Evolutionary conservation across 2,329 filamentous ascomycete genomes (phyloP).

Genomic region (Botrytis galanthina): DNA sequence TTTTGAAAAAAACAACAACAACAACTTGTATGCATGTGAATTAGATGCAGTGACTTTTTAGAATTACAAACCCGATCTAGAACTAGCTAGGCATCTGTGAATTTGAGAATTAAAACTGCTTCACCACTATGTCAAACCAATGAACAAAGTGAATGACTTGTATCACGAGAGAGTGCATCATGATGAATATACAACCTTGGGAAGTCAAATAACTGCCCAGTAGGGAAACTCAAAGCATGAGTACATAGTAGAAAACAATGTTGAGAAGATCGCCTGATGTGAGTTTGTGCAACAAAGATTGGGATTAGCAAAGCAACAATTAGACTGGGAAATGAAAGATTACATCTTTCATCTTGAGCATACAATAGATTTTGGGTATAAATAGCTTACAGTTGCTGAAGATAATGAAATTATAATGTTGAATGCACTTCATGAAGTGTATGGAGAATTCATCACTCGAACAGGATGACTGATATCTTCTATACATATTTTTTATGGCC

Average conservation of each 20-base stretch:
- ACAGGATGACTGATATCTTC: background rate
- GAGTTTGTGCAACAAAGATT: background rate
- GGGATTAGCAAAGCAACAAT: background rate
- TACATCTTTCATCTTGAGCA: background rate
- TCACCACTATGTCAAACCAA: background rate
- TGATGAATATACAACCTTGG: background rate
- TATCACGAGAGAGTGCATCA: background rate
- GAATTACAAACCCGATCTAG: background rate
- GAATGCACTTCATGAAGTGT: background rate
- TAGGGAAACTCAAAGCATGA: background rate
- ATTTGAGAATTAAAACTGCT: background rate
- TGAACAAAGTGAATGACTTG: background rate
- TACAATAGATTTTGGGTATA: background rate
- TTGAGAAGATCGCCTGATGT: background rate
- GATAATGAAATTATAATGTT: background rate
- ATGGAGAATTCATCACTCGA: background rate
- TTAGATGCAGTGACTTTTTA: background rate
- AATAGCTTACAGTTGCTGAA: background rate
- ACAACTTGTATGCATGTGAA: background rate
- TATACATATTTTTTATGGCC: background rate
- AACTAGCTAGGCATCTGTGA: background rate
- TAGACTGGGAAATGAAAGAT: background rate
- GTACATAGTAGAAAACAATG: background rate
- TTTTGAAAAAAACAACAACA: background rate
- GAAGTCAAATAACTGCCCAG: background rate